phyloP scores from a whole-genome alignment of 768 basidiomycete species.

The Hortiboletus campestris region DNA sequence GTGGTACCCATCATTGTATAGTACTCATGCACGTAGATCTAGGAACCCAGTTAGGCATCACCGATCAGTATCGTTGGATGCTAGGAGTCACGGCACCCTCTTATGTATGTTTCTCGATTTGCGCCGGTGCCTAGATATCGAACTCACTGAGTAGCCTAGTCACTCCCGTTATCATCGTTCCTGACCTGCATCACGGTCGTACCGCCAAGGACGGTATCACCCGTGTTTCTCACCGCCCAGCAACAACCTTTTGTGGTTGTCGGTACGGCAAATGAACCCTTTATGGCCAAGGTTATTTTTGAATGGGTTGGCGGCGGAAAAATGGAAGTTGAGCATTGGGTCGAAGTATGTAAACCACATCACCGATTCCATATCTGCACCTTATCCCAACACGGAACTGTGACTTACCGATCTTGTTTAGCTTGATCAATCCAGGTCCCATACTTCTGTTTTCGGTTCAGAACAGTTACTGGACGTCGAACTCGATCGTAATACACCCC shows the following conservation, averaged over 20 bases:
- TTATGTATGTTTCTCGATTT: constrained; percentile 38
- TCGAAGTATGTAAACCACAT: constrained; percentile 38
- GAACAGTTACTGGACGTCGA: constrained; percentile 52
- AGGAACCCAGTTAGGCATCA: constrained; percentile 22
- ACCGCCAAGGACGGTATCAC: constrained; percentile 34
- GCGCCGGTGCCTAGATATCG: neutral
- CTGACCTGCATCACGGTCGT: constrained; percentile 39
- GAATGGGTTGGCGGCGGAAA: constrained; percentile 43
- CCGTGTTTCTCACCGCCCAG: constrained; percentile 31
- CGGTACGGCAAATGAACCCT: constrained; percentile 43
- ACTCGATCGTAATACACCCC: constrained; percentile 41
- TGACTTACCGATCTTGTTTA: constrained; percentile 17
- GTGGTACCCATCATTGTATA: neutral
- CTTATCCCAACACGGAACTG: neutral
- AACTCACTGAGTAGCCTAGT: constrained; percentile 26
- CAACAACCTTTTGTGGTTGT: constrained; percentile 41
- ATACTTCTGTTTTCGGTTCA: constrained; percentile 40
- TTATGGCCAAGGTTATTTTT: constrained; percentile 42
- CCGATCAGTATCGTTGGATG: constrained; percentile 49
- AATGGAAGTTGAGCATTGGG: constrained; percentile 51
- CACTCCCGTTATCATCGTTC: constrained; percentile 30
- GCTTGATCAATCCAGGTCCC: constrained; percentile 43
- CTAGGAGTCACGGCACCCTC: constrained; percentile 44
- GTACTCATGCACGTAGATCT: constrained; percentile 31
- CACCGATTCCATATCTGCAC: neutral